Evolutionary conservation across 805 yeast genomes (phyloP).

Genomic region (Candida rishiriensis): DNA sequence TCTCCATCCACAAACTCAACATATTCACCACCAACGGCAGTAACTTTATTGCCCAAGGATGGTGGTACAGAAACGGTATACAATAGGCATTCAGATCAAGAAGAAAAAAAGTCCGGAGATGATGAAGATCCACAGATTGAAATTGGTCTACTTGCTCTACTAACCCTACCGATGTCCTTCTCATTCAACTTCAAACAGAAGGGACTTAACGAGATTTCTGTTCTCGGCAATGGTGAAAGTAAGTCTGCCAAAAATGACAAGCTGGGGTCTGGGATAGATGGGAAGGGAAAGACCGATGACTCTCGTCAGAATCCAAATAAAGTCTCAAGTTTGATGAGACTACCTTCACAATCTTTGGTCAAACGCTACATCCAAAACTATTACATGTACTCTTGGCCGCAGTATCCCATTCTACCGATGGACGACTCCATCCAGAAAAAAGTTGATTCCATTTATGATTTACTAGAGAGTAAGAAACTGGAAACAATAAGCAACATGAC

Average conservation of each 20-base stretch:
- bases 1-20: too few relatives aligned
- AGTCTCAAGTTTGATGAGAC: neutral
- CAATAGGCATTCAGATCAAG: neutral
- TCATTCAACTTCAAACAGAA: neutral
- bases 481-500: neutral
- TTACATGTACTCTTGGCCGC: constrained; percentile 14
- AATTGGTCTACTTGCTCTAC: constrained; percentile 3
- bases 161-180: constrained; percentile 5
- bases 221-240: constrained; percentile 3
- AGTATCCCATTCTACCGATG: constrained; percentile 11
- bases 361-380: constrained; percentile 6
- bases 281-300: neutral
- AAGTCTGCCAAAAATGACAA: neutral
- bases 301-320: neutral
- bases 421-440: constrained; percentile 4
- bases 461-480: constrained; percentile 1
- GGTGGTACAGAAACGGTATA: neutral
- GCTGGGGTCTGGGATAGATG: neutral
- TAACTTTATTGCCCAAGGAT: too few relatives aligned
- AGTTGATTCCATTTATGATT: constrained; percentile 3
- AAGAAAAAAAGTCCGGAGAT: neutral
- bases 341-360: constrained; percentile 3
- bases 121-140: neutral
- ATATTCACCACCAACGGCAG: too few relatives aligned
- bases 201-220: constrained; percentile 11